phyloP scores from a whole-genome alignment of 306 rosid species.

The Quercus berberidifolia region DNA sequence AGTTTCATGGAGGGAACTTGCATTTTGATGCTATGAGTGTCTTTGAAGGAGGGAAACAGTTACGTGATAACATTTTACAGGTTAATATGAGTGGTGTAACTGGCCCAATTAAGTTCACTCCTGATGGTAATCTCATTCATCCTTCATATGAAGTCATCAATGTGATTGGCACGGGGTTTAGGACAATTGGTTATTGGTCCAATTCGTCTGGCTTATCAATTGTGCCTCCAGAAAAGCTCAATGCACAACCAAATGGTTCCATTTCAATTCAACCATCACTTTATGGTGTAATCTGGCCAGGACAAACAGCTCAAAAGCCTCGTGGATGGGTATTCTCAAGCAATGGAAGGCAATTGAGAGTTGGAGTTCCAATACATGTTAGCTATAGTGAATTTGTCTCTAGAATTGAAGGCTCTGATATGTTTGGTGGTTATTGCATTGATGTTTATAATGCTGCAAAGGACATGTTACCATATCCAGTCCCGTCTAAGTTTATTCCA shows the following conservation, averaged over 20 bases:
- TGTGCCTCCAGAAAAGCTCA: conserved; percentile 50
- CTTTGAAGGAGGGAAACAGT: conserved; percentile 56
- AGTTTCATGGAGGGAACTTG: conserved; percentile 28
- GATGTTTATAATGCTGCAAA: conserved; percentile 34
- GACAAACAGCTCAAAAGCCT: conserved; percentile 59
- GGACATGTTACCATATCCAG: conserved; percentile 15
- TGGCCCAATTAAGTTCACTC: conserved; percentile 56
- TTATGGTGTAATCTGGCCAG: conserved; percentile 70
- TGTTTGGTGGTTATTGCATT: conserved; percentile 68
- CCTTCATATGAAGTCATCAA: conserved; percentile 83
- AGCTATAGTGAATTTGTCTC: conserved; percentile 57
- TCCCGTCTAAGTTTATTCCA: conserved; percentile 24
- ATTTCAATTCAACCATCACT: conserved; percentile 37
- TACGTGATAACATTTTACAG: conserved; percentile 43
- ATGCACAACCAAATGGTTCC: conserved; percentile 43
- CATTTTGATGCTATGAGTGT: conserved; percentile 64
- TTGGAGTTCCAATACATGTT: conserved; percentile 67
- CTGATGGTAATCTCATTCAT: conserved; percentile 45
- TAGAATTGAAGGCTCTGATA: conserved; percentile 43
- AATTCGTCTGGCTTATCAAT: conserved; percentile 72
- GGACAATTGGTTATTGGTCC: conserved; percentile 89
- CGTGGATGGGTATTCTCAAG: conserved; percentile 95
- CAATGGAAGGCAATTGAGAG: conserved; percentile 63
- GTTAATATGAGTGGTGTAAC: conserved; percentile 72
- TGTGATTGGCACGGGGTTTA: conserved; percentile 58